Evolutionary conservation across 257 asterid species (phyloP).

Genomic region (Solanum piurae): DNA sequence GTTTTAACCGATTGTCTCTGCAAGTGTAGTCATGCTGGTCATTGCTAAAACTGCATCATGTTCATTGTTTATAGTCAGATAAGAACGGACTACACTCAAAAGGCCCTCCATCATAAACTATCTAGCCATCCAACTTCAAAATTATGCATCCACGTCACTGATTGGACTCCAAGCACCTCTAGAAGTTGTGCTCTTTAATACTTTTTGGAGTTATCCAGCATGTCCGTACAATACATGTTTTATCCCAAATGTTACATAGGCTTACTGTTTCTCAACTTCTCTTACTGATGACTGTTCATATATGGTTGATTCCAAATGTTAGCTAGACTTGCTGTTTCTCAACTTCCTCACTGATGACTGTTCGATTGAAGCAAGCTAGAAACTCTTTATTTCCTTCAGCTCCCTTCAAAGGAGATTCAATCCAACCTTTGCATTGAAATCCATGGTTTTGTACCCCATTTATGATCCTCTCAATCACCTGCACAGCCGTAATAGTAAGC

Average conservation of each 20-base stretch:
- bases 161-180: not conserved
- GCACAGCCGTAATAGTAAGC: not conserved
- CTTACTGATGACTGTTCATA: not conserved
- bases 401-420: constrained; percentile 87
- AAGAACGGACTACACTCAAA: not conserved
- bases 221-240: not conserved
- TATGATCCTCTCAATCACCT: constrained; percentile 75
- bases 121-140: not conserved
- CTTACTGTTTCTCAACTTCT: not conserved
- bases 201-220: not conserved
- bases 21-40: not conserved
- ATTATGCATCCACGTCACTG: not conserved
- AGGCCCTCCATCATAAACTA: not conserved
- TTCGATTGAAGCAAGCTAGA: constrained; percentile 54
- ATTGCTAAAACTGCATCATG: not conserved
- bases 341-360: not conserved
- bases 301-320: not conserved
- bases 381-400: constrained; percentile 96
- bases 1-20: not conserved
- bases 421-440: constrained; percentile 81
- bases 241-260: not conserved
- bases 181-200: not conserved
- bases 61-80: not conserved
- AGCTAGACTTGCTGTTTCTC: not conserved
- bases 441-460: constrained; percentile 70